Conservation (phyloP, 2,329 filamentous ascomycete genomes). For the Penicillium palitans region DNA sequence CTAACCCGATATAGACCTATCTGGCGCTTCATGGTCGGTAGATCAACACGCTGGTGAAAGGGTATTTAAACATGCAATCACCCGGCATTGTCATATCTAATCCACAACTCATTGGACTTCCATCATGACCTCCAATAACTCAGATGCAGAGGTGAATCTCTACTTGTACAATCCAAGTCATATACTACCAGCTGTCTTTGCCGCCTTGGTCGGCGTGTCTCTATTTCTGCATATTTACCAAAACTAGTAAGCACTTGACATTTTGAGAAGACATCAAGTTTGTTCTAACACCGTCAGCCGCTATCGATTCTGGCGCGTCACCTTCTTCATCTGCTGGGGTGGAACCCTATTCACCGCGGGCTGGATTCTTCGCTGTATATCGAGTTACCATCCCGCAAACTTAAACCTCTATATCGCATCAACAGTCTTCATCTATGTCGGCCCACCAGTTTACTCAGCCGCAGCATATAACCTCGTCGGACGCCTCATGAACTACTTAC, state of each 20-base stretch:
- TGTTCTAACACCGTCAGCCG: conserved; percentile 14
- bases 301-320: conserved; percentile 38
- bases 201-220: conserved; percentile 34
- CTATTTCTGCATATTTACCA: conserved; percentile 34
- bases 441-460: conserved; percentile 41
- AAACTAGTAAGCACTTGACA: conserved; percentile 31
- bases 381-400: conserved; percentile 31
- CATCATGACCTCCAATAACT: conserved; percentile 14
- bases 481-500: conserved; percentile 41
- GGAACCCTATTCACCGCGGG: conserved; percentile 39
- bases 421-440: conserved; percentile 35
- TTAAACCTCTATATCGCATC: conserved; percentile 38
- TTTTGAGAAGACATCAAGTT: neutral
- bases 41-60: neutral
- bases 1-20: conserved; percentile 1
- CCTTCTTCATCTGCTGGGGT: conserved; percentile 40
- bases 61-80: conserved; percentile 12
- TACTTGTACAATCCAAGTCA: conserved; percentile 37
- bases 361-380: conserved; percentile 38
- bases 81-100: neutral
- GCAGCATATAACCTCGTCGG: conserved; percentile 41
- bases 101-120: neutral
- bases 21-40: neutral
- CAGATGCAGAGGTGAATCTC: conserved; percentile 6
- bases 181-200: conserved; percentile 36